Percentiles rank a stretch among this genome's conserved stretches.
These are phyloP conservation scores for Athelia psychrophila DNA, from an alignment of 1,284 basidiomycete genomes.

Conservation along the genomic window DNA sequence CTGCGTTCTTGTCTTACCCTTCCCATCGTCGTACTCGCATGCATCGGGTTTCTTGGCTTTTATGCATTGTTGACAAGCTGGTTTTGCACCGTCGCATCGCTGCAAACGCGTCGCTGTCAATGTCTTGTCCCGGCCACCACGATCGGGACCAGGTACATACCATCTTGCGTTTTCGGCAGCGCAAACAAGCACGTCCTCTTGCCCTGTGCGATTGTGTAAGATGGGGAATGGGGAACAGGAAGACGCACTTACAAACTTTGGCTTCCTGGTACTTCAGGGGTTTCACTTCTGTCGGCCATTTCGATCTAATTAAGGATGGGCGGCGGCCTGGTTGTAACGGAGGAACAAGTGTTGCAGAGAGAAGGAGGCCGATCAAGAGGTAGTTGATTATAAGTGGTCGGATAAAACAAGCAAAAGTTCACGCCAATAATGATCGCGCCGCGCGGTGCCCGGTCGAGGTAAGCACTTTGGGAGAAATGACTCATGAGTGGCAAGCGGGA, in stretches of 20 bases:
- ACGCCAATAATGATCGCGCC: too few species aligned
- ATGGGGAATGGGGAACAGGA: slow-evolving; percentile 16
- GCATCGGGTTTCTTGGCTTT: slow-evolving; percentile 56
- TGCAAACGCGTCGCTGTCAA: slow-evolving; percentile 19
- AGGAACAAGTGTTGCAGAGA: too few species aligned
- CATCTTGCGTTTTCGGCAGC: slow-evolving; percentile 72
- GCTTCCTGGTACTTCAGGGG: slow-evolving; percentile 43
- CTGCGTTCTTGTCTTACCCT: slow-evolving; percentile 63
- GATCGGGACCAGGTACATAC: slow-evolving; percentile 32
- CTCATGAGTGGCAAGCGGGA: too few species aligned
- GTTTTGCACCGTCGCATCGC: slow-evolving; percentile 59
- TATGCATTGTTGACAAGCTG: slow-evolving; percentile 57
- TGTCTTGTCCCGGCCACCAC: slow-evolving; percentile 8
- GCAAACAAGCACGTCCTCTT: not conserved
- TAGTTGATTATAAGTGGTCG: too few species aligned
- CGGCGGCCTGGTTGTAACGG: too few species aligned
- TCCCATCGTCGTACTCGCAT: slow-evolving; percentile 64
- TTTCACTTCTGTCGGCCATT: slow-evolving; percentile 12
- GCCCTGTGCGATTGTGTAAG: not conserved
- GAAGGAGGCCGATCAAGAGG: too few species aligned
- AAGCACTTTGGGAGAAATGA: too few species aligned
- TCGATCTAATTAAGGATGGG: too few species aligned
- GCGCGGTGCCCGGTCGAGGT: too few species aligned
- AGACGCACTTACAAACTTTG: slow-evolving; percentile 69
- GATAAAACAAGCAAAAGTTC: too few species aligned